These are phyloP conservation scores for Lachnellula suecica DNA, from an alignment of 2,329 filamentous ascomycete species.

Conservation along the genomic window DNA sequence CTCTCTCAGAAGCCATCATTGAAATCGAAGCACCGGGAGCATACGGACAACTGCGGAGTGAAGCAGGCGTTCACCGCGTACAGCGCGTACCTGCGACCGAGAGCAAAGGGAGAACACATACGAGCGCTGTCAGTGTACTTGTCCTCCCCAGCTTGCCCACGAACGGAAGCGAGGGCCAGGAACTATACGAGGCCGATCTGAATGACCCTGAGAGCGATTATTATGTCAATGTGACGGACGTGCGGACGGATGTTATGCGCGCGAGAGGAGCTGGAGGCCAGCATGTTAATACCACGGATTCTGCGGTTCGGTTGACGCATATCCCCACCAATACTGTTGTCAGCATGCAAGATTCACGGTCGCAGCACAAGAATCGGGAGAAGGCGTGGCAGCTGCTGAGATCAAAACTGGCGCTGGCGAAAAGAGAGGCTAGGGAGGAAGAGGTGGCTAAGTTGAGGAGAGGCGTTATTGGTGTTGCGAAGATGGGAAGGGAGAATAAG, in stretches of 20 bases:
- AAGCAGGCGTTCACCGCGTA: constrained; percentile 93
- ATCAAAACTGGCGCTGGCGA: constrained; percentile 75
- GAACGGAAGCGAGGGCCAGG: constrained; percentile 44
- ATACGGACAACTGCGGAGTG: constrained; percentile 79
- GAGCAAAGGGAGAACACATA: constrained; percentile 87
- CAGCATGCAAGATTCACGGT: constrained; percentile 88
- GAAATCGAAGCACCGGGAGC: constrained; percentile 76
- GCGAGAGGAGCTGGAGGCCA: constrained; percentile 91
- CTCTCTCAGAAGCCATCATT: constrained; percentile 83
- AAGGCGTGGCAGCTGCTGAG: constrained; percentile 84
- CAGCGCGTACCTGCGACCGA: constrained; percentile 93
- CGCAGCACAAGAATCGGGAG: constrained; percentile 85
- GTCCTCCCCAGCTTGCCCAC: constrained; percentile 82
- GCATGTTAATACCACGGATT: constrained; percentile 98
- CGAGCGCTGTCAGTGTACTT: constrained; percentile 87
- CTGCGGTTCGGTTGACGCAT: constrained; percentile 89
- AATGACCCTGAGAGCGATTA: constrained; percentile 89
- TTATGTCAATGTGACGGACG: constrained; percentile 82
- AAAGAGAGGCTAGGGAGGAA: constrained; percentile 81
- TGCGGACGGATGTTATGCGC: constrained; percentile 84
- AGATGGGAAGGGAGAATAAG: constrained; percentile 90
- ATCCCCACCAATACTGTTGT: constrained; percentile 83
- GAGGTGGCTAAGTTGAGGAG: constrained; percentile 72
- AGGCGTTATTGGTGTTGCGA: constrained; percentile 75
- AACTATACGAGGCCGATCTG: constrained; percentile 57